Conservation (phyloP, 202 grass and related monocot species). For the Schoenoplectus tabernaemontani region DNA sequence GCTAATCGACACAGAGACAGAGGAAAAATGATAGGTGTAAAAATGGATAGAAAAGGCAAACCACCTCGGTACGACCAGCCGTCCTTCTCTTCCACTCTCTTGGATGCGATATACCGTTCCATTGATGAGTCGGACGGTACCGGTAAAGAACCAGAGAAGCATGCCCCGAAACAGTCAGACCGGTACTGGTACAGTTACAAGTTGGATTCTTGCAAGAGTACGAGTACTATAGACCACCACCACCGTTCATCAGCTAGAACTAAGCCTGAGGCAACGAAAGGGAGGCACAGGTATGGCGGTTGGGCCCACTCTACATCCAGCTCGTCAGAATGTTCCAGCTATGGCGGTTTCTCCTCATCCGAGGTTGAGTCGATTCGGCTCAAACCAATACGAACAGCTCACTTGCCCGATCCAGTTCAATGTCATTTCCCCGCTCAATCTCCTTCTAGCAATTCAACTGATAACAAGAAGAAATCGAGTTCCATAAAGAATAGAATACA, state of each 20-base stretch:
- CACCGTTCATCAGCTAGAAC: neutral
- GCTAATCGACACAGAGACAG: neutral
- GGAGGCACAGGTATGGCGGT: constrained; percentile 13
- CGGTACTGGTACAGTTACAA: constrained; percentile 36
- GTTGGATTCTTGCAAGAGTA: constrained; percentile 33
- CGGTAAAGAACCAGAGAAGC: constrained; percentile 11
- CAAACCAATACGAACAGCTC: constrained; percentile 49
- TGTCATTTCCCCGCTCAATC: neutral
- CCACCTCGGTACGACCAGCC: constrained; percentile 41
- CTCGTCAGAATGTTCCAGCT: constrained; percentile 94
- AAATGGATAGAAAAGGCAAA: constrained; percentile 51
- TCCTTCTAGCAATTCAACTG: neutral
- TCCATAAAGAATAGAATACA: constrained; percentile 58
- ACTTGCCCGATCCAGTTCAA: neutral
- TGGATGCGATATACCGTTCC: constrained; percentile 88
- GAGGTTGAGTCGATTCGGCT: constrained; percentile 73
- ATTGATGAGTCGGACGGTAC: constrained; percentile 54
- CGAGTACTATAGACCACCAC: constrained; percentile 24
- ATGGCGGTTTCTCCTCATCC: constrained; percentile 87
- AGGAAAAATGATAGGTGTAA: neutral
- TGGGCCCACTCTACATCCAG: constrained; percentile 62
- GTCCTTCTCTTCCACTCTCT: constrained; percentile 91
- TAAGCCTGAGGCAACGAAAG: neutral
- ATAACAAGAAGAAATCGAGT: constrained; percentile 54
- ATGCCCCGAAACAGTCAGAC: constrained; percentile 18